A percentile compares a stretch with the other conserved stretches of the same genome.
phyloP scores from a whole-genome alignment of 2,329 filamentous ascomycete species.

The Verticillium nubilum region DNA sequence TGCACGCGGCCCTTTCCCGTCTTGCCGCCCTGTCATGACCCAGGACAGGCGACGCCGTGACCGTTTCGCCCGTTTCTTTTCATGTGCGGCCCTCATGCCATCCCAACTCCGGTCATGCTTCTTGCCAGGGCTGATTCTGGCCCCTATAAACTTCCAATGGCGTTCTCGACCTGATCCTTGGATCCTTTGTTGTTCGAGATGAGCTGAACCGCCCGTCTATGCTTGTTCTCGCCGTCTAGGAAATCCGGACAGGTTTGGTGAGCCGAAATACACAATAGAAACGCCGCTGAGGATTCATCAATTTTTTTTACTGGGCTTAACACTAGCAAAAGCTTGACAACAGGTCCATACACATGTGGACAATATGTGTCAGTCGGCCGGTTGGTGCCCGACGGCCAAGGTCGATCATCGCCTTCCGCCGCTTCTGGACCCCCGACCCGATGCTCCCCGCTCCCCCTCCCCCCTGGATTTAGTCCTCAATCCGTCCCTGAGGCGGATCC shows the following conservation, averaged over 20 bases:
- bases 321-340: not conserved
- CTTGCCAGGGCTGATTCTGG: not conserved
- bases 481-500: not conserved
- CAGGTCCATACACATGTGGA: not conserved
- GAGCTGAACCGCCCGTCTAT: not conserved
- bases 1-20: not conserved
- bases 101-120: not conserved
- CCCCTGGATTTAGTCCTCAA: not conserved
- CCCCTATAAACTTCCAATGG: not conserved
- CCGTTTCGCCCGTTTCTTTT: not conserved
- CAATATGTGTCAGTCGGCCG: not conserved
- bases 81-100: not conserved
- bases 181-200: not conserved
- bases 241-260: not conserved
- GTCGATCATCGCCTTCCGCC: not conserved
- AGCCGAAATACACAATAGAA: not conserved
- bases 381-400: not conserved
- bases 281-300: not conserved
- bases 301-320: not conserved
- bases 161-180: not conserved
- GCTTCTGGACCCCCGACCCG: not conserved
- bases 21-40: not conserved
- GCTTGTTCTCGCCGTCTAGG: not conserved
- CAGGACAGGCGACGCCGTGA: not conserved
- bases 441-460: not conserved